These are phyloP conservation scores for Stachybotrys chartarum DNA, from an alignment of 2,329 filamentous ascomycete genomes.

Conservation along the genomic window DNA sequence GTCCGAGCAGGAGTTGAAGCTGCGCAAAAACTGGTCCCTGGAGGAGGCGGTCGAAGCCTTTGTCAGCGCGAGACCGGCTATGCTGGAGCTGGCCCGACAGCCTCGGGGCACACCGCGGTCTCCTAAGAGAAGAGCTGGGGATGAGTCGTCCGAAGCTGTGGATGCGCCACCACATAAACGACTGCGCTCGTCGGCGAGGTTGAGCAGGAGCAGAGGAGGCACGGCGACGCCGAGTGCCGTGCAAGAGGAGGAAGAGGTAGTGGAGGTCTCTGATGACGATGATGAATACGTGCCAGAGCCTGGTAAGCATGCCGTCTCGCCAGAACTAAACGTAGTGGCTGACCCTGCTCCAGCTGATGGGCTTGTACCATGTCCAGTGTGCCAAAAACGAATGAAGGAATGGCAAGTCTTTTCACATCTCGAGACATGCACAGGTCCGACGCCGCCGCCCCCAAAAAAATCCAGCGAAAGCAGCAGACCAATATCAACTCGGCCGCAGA, in stretches of 20 bases:
- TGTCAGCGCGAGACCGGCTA: conserved; percentile 50
- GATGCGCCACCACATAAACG: conserved; percentile 35
- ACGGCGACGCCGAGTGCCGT: conserved; percentile 14
- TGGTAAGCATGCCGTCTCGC: conserved; percentile 7
- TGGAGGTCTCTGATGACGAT: conserved; percentile 16
- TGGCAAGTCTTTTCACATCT: conserved; percentile 73
- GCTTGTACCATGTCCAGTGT: conserved; percentile 78
- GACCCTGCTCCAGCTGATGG: conserved; percentile 52
- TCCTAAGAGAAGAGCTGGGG: conserved; percentile 47
- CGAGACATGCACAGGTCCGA: conserved; percentile 51
- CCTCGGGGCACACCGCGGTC: conserved; percentile 2
- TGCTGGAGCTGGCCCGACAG: conserved; percentile 57
- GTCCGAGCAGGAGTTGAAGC: conserved; percentile 72
- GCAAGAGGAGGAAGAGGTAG: conserved; percentile 14
- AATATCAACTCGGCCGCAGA: conserved; percentile 22
- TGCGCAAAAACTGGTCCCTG: conserved; percentile 78
- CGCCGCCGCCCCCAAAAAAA: conserved; percentile 5
- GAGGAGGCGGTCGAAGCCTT: conserved; percentile 82
- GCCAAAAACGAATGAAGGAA: conserved; percentile 70
- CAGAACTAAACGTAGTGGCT: conserved; percentile 1
- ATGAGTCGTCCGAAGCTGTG: conserved; percentile 18
- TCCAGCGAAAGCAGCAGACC: conserved; percentile 4
- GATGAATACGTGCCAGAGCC: conserved; percentile 23
- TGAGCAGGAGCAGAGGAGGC: conserved; percentile 35
- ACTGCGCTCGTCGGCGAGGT: conserved; percentile 43